Evolutionary conservation across 1,284 basidiomycete genomes (phyloP).

Genomic region (Boletellus deceptivus): DNA sequence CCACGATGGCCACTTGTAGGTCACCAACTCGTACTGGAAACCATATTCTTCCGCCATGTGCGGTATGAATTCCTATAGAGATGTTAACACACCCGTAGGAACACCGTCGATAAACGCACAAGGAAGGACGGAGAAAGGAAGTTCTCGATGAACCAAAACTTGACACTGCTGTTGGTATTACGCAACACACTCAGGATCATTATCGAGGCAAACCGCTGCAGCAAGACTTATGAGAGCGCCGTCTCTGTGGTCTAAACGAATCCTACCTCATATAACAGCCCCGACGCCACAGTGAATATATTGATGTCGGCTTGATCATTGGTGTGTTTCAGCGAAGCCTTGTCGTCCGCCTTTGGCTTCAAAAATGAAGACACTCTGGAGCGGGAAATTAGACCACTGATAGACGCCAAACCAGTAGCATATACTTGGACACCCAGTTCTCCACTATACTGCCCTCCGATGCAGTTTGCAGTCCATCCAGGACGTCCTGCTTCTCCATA

Average conservation of each 20-base stretch:
- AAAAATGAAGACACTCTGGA: slow-evolving; percentile 58
- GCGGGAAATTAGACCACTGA: slow-evolving; percentile 1
- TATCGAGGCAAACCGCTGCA: slow-evolving; percentile 93
- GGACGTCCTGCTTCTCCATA: slow-evolving; percentile 80
- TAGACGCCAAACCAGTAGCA: neutral
- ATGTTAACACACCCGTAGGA: slow-evolving; percentile 6
- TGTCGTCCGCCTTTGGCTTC: slow-evolving; percentile 28
- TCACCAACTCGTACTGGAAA: slow-evolving; percentile 96
- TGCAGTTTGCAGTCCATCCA: slow-evolving; percentile 47
- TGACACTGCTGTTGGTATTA: slow-evolving; percentile 91
- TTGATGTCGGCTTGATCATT: slow-evolving; percentile 84
- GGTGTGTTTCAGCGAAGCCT: slow-evolving; percentile 19
- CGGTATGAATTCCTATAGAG: slow-evolving; percentile 84
- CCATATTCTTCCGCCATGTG: slow-evolving; percentile 86
- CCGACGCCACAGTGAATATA: slow-evolving; percentile 98
- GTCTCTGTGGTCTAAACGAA: neutral
- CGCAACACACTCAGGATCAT: slow-evolving; percentile 96
- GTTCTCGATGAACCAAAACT: slow-evolving; percentile 99
- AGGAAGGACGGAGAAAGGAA: slow-evolving; percentile 98
- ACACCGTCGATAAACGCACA: slow-evolving; percentile 41
- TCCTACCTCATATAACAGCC: slow-evolving; percentile 88
- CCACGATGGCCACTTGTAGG: slow-evolving; percentile 99
- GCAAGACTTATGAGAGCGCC: slow-evolving; percentile 10
- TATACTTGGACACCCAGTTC: slow-evolving; percentile 51
- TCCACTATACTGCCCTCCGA: slow-evolving; percentile 41